Base-by-base conservation (phyloP, 306 rosid genomes). In the Carpinus fangiana region DNA sequence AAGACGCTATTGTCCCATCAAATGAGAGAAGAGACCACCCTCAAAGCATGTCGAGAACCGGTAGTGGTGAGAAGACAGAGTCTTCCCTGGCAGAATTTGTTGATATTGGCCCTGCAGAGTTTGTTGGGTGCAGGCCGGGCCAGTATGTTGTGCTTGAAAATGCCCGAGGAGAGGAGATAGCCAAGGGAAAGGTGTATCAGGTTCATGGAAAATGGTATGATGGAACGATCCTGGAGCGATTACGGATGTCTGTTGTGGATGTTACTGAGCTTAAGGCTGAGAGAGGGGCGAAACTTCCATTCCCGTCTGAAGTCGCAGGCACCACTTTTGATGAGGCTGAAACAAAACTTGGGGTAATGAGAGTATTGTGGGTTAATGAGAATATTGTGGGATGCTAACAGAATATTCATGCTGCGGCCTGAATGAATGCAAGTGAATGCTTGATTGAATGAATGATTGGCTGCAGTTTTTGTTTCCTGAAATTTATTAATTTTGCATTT, bases 291-390 rank as follows among this genome's bases (percentile, higher is more conserved):
- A 73, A 62, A 77, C 85, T 94, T 76, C 97, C 96, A 36, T 87
- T 88, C 78, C 91, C 93, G 0, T 88, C 93, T 13, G 87, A 86
- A 77, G 85, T 89, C 47, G 79, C 88, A 0, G 98, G 97, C 56
- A 74, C 74, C 55, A 79, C 97, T 8, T 94, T 92, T 84, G 86
- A 87, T 18, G 98, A 92, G 69, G 93, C 97, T 77, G 91, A 86
- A 79, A 57, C 74, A 36, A 90, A 86, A 84, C 71, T 89, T 2
- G 97, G 97, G 66, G 86, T 89, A 52, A 89, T 89, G 93, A 81
- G 96, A 85, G 93, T 92, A 68, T 75, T 92, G 73, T 2, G 97
- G 97, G 61, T 85, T 89, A 52, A 89, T 89, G 93, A 81, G 96
- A 84, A 93, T 92, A 68, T 75, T 92, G 73, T 94, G 98, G 98